These are phyloP conservation scores for Pythium insidiosum DNA, from an alignment of 352 stramenopile genomes.

Conservation along the genomic window DNA sequence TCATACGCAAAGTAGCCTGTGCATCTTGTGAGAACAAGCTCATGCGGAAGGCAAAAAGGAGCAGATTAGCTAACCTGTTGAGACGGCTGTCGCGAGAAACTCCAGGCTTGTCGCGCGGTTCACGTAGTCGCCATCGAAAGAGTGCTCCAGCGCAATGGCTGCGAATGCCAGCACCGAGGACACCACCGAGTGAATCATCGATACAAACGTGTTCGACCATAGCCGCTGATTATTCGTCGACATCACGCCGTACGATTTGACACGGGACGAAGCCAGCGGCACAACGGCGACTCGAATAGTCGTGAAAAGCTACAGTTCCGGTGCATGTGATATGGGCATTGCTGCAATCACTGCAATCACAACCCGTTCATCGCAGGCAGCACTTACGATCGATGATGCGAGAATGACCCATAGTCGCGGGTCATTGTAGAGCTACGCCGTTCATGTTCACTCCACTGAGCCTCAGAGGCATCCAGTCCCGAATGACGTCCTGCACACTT, in stretches of 20 bases:
- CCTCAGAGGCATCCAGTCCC: too few relatives aligned
- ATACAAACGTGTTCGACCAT: slow-evolving; percentile 71
- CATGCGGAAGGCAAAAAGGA: too few relatives aligned
- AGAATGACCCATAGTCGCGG: slow-evolving; percentile 55
- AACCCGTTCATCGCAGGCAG: not conserved
- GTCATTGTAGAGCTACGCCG: slow-evolving; percentile 52
- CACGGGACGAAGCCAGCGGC: slow-evolving; percentile 21
- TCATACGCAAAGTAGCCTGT: slow-evolving; percentile 81
- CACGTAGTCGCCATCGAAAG: slow-evolving; percentile 33
- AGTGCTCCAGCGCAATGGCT: slow-evolving; percentile 42
- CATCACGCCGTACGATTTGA: slow-evolving; percentile 43
- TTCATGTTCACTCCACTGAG: too few relatives aligned
- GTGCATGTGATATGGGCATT: too few relatives aligned
- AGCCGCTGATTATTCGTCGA: slow-evolving; percentile 37
- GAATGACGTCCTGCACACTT: too few relatives aligned
- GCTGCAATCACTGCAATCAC: too few relatives aligned
- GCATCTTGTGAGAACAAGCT: too few relatives aligned
- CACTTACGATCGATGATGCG: slow-evolving; percentile 48
- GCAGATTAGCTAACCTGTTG: too few relatives aligned
- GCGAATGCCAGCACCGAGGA: slow-evolving; percentile 48
- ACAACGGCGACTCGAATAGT: slow-evolving; percentile 28
- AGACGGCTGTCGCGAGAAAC: slow-evolving; percentile 54
- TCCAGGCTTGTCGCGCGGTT: slow-evolving; percentile 23
- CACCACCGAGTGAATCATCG: slow-evolving; percentile 53
- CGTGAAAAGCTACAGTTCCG: slow-evolving; percentile 41